Conservation (phyloP, 2,329 filamentous ascomycete genomes). For the Coniosporium tulheliwenetii region DNA sequence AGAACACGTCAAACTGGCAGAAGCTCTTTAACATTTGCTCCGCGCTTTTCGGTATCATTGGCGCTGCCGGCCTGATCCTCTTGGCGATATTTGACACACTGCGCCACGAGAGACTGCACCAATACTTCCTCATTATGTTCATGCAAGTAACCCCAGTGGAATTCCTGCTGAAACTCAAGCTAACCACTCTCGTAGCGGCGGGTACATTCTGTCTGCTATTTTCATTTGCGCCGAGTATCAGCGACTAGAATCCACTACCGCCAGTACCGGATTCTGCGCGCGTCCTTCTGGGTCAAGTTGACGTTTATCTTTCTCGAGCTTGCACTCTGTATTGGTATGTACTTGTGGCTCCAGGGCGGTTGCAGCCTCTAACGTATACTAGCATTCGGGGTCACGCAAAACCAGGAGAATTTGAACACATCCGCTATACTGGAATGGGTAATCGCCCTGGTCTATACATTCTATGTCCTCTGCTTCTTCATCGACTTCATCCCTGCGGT, state of each 20-base stretch:
- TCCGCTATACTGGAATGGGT: slow-evolving; percentile 69
- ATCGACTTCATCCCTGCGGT: slow-evolving; percentile 75
- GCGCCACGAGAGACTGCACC: slow-evolving; percentile 51
- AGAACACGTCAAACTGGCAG: slow-evolving; percentile 50
- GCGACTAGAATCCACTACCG: slow-evolving; percentile 64
- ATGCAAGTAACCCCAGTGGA: slow-evolving; percentile 32
- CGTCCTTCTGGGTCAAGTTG: slow-evolving; percentile 80
- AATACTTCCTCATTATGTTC: slow-evolving; percentile 67
- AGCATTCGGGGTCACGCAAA: slow-evolving; percentile 49
- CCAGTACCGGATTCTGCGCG: slow-evolving; percentile 54
- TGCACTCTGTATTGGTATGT: slow-evolving; percentile 42
- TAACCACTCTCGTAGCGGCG: slow-evolving; percentile 25
- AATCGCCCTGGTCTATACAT: slow-evolving; percentile 71
- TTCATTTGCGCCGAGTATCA: slow-evolving; percentile 88
- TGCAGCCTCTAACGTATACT: background rate
- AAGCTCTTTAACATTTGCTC: slow-evolving; percentile 46
- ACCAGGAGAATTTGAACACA: slow-evolving; percentile 36
- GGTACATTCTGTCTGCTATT: slow-evolving; percentile 72
- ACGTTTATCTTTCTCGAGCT: slow-evolving; percentile 70
- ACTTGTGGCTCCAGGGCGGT: background rate
- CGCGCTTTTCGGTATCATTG: slow-evolving; percentile 55
- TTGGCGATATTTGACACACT: slow-evolving; percentile 75
- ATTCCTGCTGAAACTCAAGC: background rate
- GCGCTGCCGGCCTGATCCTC: slow-evolving; percentile 66
- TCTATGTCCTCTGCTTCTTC: slow-evolving; percentile 76